These are phyloP conservation scores for Trypanosoma grayi DNA, from an alignment of 208 protist genomes.

Conservation along the genomic window DNA sequence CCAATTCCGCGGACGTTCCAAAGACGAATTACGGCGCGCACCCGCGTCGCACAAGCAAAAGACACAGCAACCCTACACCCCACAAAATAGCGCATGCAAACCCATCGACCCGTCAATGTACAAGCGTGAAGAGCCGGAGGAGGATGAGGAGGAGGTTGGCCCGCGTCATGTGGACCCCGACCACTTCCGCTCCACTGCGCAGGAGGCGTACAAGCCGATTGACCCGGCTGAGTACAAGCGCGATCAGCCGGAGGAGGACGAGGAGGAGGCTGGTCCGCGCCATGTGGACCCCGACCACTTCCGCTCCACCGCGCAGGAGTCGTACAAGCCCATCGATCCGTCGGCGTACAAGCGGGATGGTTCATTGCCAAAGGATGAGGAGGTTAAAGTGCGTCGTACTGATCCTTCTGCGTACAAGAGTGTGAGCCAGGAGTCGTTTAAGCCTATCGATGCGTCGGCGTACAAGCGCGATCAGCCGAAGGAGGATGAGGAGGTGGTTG, in stretches of 20 bases:
- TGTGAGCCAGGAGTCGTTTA: slow-evolving; percentile 41
- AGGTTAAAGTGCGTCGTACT: slow-evolving; percentile 4
- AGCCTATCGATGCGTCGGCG: slow-evolving; percentile 32
- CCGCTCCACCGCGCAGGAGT: slow-evolving; percentile 48
- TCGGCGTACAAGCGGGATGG: slow-evolving; percentile 36
- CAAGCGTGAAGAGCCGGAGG: slow-evolving; percentile 10
- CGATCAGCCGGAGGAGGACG: neutral
- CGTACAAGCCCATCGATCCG: slow-evolving; percentile 37
- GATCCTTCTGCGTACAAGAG: slow-evolving; percentile 67
- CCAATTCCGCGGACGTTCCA: slow-evolving; percentile 28
- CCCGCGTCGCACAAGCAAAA: slow-evolving; percentile 2
- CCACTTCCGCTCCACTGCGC: slow-evolving; percentile 59
- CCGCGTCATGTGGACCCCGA: slow-evolving; percentile 36
- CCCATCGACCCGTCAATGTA: slow-evolving; percentile 37
- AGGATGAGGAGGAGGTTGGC: slow-evolving; percentile 1
- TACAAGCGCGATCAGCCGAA: slow-evolving; percentile 28
- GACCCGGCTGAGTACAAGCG: slow-evolving; percentile 12
- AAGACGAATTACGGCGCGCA: too few relatives aligned
- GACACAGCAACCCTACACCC: too few relatives aligned
- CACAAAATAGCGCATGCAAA: too few relatives aligned
- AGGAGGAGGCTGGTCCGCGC: neutral
- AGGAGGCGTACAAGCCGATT: slow-evolving; percentile 38
- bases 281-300: slow-evolving; percentile 58
- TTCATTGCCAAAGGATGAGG: slow-evolving; percentile 5
- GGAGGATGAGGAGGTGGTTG: slow-evolving; percentile 6